These are phyloP conservation scores for Pelargonium fulgidum DNA, from an alignment of 441 rosid species.

Conservation along the genomic window DNA sequence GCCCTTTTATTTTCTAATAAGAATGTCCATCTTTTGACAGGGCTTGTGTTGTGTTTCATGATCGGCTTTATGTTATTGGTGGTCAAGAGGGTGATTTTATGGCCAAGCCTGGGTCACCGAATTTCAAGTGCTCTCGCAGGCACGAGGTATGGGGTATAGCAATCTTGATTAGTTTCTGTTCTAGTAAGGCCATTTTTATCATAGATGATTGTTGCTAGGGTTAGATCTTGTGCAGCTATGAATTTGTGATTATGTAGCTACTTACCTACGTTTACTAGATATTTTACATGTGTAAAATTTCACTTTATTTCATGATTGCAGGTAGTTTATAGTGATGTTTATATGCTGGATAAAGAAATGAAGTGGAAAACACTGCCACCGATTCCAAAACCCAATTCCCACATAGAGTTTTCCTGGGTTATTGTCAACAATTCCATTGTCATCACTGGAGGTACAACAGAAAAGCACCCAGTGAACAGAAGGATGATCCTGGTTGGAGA, in stretches of 20 bases:
- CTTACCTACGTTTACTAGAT: too few species aligned
- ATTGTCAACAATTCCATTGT: constrained; percentile 72
- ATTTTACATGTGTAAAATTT: not conserved
- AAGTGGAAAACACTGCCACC: constrained; percentile 79
- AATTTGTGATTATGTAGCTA: too few species aligned
- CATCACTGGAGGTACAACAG: constrained; percentile 90
- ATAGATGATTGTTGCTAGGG: too few species aligned
- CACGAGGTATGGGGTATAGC: constrained; percentile 44
- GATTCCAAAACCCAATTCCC: constrained; percentile 89
- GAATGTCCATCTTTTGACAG: constrained; percentile 23
- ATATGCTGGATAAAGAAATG: constrained; percentile 83
- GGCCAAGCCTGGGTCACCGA: constrained; percentile 98
- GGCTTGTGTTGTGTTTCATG: constrained; percentile 70
- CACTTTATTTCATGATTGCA: constrained; percentile 25
- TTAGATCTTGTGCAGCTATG: too few species aligned
- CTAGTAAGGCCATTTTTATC: too few species aligned
- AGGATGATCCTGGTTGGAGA: constrained; percentile 82
- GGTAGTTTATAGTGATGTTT: constrained; percentile 78
- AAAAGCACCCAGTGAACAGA: constrained; percentile 83
- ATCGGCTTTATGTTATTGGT: constrained; percentile 65
- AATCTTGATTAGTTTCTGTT: too few species aligned
- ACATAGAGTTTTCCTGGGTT: constrained; percentile 88
- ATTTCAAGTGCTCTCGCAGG: constrained; percentile 88
- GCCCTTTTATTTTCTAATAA: too few species aligned
- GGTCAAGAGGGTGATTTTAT: constrained; percentile 99